A percentile compares a stretch with the other conserved stretches of the same genome.
These are phyloP conservation scores for Turnera subulata DNA, from an alignment of 345 rosid genomes.

Conservation along the genomic window DNA sequence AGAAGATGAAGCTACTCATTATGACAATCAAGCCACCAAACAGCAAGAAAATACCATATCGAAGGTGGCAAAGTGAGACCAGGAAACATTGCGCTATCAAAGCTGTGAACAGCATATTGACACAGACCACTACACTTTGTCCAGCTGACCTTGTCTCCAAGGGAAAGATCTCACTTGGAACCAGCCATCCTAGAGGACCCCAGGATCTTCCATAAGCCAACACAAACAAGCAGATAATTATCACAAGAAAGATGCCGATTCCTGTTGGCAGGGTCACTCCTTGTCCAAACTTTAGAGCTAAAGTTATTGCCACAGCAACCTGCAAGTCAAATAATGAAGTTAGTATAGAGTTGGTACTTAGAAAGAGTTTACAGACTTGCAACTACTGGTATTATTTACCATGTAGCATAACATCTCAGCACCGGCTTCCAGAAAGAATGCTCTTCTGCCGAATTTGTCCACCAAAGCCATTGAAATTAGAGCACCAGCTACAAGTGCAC, in stretches of 20 bases:
- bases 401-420: no score
- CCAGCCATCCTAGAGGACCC: background rate
- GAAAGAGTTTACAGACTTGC: no score
- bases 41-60: no score
- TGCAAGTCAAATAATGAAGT: background rate
- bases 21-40: no score
- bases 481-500: background rate
- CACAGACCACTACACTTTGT: background rate
- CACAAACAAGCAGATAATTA: background rate
- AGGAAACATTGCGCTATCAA: conserved; percentile 5
- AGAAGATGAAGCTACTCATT: no score
- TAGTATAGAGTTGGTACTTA: no score
- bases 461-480: background rate
- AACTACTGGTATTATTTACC: no score
- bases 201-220: background rate
- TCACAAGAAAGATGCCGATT: background rate
- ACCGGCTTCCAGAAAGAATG: background rate
- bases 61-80: no score
- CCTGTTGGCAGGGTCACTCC: background rate
- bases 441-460: background rate
- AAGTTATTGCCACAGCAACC: background rate
- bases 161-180: background rate
- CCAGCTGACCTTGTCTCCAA: background rate
- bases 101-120: background rate
- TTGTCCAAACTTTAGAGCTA: background rate